Evolutionary conservation across 2,329 filamentous ascomycete species (phyloP).

Genomic region (Calonectria honghensis): DNA sequence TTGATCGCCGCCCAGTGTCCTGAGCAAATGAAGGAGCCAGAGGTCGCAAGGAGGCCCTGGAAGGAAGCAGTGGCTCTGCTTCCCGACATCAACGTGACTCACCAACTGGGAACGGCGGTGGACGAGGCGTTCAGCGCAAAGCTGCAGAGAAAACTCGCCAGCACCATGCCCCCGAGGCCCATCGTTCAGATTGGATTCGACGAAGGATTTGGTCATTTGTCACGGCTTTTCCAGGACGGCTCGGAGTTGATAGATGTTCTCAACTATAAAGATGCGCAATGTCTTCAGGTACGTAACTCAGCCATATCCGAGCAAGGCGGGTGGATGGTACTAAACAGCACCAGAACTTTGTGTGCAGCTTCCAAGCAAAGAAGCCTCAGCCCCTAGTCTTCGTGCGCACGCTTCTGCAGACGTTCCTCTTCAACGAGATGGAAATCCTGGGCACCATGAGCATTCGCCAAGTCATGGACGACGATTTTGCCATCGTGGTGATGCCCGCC

Average conservation of each 20-base stretch:
- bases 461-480: conserved; percentile 88
- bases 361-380: conserved; percentile 87
- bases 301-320: neutral
- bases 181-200: conserved; percentile 86
- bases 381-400: conserved; percentile 90
- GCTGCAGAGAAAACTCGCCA: conserved; percentile 92
- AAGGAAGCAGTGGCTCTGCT: conserved; percentile 70
- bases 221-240: conserved; percentile 82
- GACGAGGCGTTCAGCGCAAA: conserved; percentile 91
- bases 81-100: conserved; percentile 74
- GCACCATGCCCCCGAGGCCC: conserved; percentile 93
- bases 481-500: conserved; percentile 82
- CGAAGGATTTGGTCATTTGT: conserved; percentile 82
- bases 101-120: conserved; percentile 78
- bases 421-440: conserved; percentile 82
- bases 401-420: conserved; percentile 84
- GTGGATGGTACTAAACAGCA: conserved; percentile 12
- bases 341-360: conserved; percentile 83
- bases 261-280: conserved; percentile 80
- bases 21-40: conserved; percentile 66
- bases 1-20: conserved; percentile 72
- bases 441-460: conserved; percentile 81
- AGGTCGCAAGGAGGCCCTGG: conserved; percentile 71
- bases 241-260: conserved; percentile 81
- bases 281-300: conserved; percentile 76